Percentiles rank a stretch among this genome's conserved stretches.
Evolutionary conservation across 78 protist species (phyloP).

Genomic region (Emiliania huxleyi): DNA sequence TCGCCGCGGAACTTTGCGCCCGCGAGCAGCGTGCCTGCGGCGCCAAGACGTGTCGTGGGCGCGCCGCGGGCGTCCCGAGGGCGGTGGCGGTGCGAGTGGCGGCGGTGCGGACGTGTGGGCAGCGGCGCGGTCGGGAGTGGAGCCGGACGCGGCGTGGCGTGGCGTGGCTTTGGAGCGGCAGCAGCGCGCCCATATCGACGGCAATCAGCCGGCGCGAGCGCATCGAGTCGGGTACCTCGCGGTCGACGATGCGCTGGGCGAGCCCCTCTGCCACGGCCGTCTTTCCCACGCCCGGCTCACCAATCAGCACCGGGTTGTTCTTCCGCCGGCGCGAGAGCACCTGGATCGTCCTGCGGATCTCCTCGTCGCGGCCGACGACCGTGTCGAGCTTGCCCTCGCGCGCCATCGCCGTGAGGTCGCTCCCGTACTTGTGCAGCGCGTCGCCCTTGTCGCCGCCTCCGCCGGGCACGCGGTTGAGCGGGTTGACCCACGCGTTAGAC

Average conservation of each 20-base stretch:
- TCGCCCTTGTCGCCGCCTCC: constrained; percentile 27
- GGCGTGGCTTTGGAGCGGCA: constrained; percentile 85
- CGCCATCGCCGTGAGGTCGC: constrained; percentile 80
- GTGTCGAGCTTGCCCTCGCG: constrained; percentile 95
- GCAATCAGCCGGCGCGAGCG: not conserved
- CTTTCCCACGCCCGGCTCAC: constrained; percentile 95
- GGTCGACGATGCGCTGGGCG: constrained; percentile 73
- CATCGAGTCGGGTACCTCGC: constrained; percentile 45
- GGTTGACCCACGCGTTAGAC: constrained; percentile 2
- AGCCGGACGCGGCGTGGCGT: no score
- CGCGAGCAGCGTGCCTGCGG: no score
- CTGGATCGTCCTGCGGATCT: constrained; percentile 88
- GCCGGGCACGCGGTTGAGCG: not conserved
- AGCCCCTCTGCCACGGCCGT: constrained; percentile 97
- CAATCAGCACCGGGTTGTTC: constrained; percentile 97
- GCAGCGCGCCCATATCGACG: constrained; percentile 39
- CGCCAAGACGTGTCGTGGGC: no score
- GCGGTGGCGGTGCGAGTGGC: no score
- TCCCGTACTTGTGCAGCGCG: constrained; percentile 79
- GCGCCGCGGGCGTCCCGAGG: constrained; percentile 95
- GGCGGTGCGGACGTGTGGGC: not conserved
- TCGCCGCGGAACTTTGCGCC: constrained; percentile 98
- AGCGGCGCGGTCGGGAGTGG: no score
- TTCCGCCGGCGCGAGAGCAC: constrained; percentile 86
- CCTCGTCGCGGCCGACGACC: constrained; percentile 97